Conservation (phyloP, 352 stramenopile species). For the Phytophthora lateralis region DNA sequence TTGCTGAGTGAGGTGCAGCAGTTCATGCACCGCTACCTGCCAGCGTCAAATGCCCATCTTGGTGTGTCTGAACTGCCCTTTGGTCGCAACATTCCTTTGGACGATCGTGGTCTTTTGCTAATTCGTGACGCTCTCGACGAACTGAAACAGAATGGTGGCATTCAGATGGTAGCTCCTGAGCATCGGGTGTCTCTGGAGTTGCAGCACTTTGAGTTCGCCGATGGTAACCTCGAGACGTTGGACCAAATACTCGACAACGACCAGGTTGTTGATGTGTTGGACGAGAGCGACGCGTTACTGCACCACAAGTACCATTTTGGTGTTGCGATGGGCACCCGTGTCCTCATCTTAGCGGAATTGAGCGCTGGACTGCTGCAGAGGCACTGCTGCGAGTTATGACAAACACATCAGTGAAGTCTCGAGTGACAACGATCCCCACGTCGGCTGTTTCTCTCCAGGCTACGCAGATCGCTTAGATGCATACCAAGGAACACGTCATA, state of each 20-base stretch:
- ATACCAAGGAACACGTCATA: constrained; percentile 53
- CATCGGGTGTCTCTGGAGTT: constrained; percentile 90
- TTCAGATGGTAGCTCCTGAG: constrained; percentile 86
- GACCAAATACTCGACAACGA: constrained; percentile 50
- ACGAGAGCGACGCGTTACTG: constrained; percentile 89
- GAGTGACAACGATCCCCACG: constrained; percentile 35
- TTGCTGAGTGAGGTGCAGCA: constrained; percentile 69
- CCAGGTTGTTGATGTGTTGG: constrained; percentile 81
- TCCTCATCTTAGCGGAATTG: constrained; percentile 49
- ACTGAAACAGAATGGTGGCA: constrained; percentile 41
- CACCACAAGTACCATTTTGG: constrained; percentile 88
- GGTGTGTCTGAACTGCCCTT: constrained; percentile 71
- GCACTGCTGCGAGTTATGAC: constrained; percentile 22
- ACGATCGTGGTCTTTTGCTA: not conserved
- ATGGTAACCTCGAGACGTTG: not conserved
- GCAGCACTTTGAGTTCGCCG: constrained; percentile 48
- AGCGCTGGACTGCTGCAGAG: constrained; percentile 65
- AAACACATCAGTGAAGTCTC: constrained; percentile 6
- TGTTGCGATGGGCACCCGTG: constrained; percentile 72
- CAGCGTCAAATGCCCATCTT: constrained; percentile 44
- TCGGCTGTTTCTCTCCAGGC: constrained; percentile 39
- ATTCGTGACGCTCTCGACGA: constrained; percentile 48
- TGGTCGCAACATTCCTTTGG: constrained; percentile 57
- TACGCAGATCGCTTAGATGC: constrained; percentile 42
- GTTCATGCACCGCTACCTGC: constrained; percentile 68